Evolutionary conservation across 2,329 filamentous ascomycete species (phyloP), one percentile per base, ranked within the genome.

Genomic region (Blumeriella jaapii): DNA sequence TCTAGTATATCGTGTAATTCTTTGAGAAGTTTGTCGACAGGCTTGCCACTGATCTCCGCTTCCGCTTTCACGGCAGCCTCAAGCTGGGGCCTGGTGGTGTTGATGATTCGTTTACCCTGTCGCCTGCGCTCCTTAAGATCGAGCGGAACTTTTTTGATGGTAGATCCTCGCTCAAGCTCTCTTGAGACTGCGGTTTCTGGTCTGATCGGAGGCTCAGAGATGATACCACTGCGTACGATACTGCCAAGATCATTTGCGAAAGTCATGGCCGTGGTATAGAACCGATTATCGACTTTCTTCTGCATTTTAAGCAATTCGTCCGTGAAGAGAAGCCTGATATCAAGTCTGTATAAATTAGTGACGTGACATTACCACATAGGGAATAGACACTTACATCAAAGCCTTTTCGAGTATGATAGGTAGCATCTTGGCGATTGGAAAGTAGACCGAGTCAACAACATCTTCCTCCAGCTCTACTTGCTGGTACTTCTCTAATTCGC

Each of bases 361-460:
- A 38, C 12, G 9, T 29, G 9, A 11, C 12, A n/a, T 18, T 7
- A 29, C 6, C n/a, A 16, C 27, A 29, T 14, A 13, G 6, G 6
- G 12, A 18, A 24, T 38, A 27, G 32, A 17, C 37, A 74, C 86
- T 74, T 71, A 95, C 85, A 66, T 66, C 52, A 82, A 69, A 7
- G 85, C 85, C 59, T 81, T 85, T 25, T 86, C 79, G 31, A 95
- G 65, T 17, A 91, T 78, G 3, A 83, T 80, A 52, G 69, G 71
- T 14, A 98, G 68, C 32, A 93, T 62, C 49, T 77, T 77, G 37
- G 78, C 71, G 10, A 95, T 74, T 1, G 91, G 91, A 48, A 96
- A 95, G 60, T 96, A 98, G 49, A 93, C 80, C 22, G 74, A 80
- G 55, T 96, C 82, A 18, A 96, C 73, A 52, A 94, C 78, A 41